phyloP scores from a whole-genome alignment of 805 yeast genomes.

The Diddensiella caesifluorescens region DNA sequence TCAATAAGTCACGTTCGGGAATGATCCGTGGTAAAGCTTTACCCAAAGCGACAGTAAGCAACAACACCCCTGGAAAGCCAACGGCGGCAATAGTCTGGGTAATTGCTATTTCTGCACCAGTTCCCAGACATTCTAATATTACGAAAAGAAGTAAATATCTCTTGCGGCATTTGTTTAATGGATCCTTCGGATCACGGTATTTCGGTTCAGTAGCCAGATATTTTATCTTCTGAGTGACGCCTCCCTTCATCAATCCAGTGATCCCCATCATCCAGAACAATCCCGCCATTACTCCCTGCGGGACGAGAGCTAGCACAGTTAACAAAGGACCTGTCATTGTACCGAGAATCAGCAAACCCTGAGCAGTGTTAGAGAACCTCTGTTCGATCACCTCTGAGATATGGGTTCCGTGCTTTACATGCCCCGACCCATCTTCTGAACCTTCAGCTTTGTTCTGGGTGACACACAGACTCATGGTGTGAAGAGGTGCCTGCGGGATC shows the following conservation, averaged over 20 bases:
- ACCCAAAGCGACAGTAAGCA: constrained; percentile 59
- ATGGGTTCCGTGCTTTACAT: constrained; percentile 12
- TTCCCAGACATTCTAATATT: constrained; percentile 56
- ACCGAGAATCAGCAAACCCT: constrained; percentile 77
- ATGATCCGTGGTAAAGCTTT: constrained; percentile 60
- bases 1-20: constrained; percentile 50
- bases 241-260: constrained; percentile 65
- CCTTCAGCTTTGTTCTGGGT: constrained; percentile 33
- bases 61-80: constrained; percentile 84
- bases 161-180: constrained; percentile 29
- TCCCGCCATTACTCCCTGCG: constrained; percentile 91
- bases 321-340: constrained; percentile 88
- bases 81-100: constrained; percentile 86
- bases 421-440: background rate
- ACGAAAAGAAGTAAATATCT: constrained; percentile 49
- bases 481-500: constrained; percentile 96
- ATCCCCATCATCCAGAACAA: constrained; percentile 91
- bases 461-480: constrained; percentile 70
- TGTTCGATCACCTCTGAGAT: constrained; percentile 76
- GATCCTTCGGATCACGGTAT: constrained; percentile 32
- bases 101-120: constrained; percentile 76
- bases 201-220: constrained; percentile 57
- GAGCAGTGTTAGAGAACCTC: constrained; percentile 74
- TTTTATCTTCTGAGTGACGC: constrained; percentile 55
- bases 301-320: constrained; percentile 73